phyloP scores from a whole-genome alignment of 1,284 basidiomycete species.

The Microbotryum silenes-acaulis region DNA sequence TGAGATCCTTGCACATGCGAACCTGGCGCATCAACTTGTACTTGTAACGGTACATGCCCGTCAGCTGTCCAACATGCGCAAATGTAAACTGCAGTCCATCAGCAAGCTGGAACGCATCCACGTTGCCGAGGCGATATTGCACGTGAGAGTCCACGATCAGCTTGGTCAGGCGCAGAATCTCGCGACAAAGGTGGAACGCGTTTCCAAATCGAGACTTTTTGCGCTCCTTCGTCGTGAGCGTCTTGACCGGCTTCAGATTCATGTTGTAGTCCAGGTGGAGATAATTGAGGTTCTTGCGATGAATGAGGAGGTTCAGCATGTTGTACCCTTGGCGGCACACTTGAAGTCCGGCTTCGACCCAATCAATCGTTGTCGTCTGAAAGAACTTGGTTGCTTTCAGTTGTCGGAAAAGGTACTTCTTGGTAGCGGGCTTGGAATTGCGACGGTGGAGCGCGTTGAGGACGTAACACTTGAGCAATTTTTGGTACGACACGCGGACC shows the following conservation, averaged over 20 bases:
- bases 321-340: slow-evolving; percentile 98
- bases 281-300: slow-evolving; percentile 93
- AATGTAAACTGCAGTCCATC: slow-evolving; percentile 98
- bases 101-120: slow-evolving; percentile 98
- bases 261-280: slow-evolving; percentile 49
- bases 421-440: slow-evolving; percentile 91
- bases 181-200: slow-evolving; percentile 93
- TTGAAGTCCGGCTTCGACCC: slow-evolving; percentile 98
- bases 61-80: slow-evolving; percentile 92
- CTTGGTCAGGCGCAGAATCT: slow-evolving; percentile 94
- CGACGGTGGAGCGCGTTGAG: slow-evolving; percentile 85
- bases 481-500: slow-evolving; percentile 98
- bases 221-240: slow-evolving; percentile 96
- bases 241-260: slow-evolving; percentile 72
- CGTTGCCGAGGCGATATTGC: slow-evolving; percentile 95
- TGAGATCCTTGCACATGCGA: slow-evolving; percentile 97
- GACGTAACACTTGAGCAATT: slow-evolving; percentile 92
- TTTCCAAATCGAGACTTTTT: slow-evolving; percentile 99
- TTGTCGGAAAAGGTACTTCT: slow-evolving; percentile 92
- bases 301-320: slow-evolving; percentile 97
- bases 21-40: slow-evolving; percentile 99
- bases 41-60: slow-evolving; percentile 98
- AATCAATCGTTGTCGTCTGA: slow-evolving; percentile 94
- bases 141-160: slow-evolving; percentile 98
- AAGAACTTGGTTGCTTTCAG: slow-evolving; percentile 98